Conservation (phyloP, 352 stramenopile genomes). For the Pythium brachiatum region DNA sequence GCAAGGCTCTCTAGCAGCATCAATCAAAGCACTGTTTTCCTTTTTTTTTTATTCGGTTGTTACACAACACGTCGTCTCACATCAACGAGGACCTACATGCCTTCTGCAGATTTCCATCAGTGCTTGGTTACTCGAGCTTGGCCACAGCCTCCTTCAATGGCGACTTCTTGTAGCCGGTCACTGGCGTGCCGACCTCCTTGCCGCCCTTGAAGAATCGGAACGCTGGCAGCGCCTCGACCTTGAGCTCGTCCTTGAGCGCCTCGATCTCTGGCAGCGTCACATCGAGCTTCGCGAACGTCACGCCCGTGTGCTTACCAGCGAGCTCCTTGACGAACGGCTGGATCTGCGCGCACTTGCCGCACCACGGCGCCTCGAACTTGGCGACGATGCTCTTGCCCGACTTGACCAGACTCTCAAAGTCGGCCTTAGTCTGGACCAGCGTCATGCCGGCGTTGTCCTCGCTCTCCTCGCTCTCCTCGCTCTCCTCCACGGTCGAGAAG, state of each 20-base stretch:
- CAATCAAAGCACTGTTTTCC: not conserved
- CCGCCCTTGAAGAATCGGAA: slow-evolving; percentile 86
- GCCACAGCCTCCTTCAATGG: slow-evolving; percentile 68
- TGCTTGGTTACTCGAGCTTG: slow-evolving; percentile 40
- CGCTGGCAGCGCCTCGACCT: slow-evolving; percentile 72
- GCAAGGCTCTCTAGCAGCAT: slow-evolving; percentile 7
- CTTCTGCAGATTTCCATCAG: not conserved
- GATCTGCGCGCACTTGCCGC: slow-evolving; percentile 85
- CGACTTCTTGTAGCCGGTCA: slow-evolving; percentile 86
- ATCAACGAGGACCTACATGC: not conserved
- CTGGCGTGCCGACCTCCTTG: slow-evolving; percentile 67
- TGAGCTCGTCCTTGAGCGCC: slow-evolving; percentile 67
- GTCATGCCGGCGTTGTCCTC: slow-evolving; percentile 39
- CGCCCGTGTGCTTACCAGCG: slow-evolving; percentile 54
- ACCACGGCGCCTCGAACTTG: slow-evolving; percentile 87
- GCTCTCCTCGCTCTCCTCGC: slow-evolving; percentile 35
- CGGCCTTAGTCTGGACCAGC: slow-evolving; percentile 51
- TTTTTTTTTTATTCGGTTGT: not conserved
- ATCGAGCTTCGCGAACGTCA: slow-evolving; percentile 81
- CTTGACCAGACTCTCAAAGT: slow-evolving; percentile 62
- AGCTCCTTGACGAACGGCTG: slow-evolving; percentile 71
- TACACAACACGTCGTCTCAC: not conserved
- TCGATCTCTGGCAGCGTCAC: slow-evolving; percentile 71
- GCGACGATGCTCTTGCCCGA: slow-evolving; percentile 73
- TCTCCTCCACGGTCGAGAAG: slow-evolving; percentile 70